phyloP scores from a whole-genome alignment of 768 basidiomycete species.

The Leccinum disarticulatum region DNA sequence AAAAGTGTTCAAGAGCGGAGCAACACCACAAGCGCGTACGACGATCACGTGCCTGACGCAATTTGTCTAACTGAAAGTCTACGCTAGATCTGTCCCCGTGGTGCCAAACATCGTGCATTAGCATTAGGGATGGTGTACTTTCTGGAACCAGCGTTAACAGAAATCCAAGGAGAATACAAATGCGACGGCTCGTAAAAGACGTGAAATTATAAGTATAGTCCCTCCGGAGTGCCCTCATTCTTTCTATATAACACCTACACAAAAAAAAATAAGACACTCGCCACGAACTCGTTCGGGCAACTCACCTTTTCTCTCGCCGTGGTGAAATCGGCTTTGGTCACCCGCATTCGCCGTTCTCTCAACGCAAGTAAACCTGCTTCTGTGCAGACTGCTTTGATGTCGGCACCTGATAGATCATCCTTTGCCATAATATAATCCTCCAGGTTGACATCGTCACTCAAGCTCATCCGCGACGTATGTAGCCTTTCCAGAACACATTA shows the following conservation, averaged over 20 bases:
- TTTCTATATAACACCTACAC: conserved; percentile 85
- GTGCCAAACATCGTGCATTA: neutral
- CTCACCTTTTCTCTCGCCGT: conserved; percentile 89
- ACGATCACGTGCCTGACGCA: neutral
- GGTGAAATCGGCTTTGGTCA: conserved; percentile 88
- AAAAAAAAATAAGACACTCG: conserved; percentile 11
- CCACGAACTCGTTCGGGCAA: conserved; percentile 1
- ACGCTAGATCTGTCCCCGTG: neutral
- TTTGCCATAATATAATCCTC: conserved; percentile 96
- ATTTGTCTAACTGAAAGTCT: neutral
- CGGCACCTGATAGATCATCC: conserved; percentile 94
- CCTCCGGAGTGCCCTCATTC: conserved; percentile 95
- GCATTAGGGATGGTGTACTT: neutral
- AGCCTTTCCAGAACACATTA: conserved; percentile 45
- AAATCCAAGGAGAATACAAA: neutral
- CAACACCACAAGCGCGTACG: neutral
- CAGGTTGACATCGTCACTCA: conserved; percentile 84
- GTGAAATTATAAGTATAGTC: conserved; percentile 66
- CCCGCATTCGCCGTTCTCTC: conserved; percentile 92
- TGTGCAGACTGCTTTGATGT: conserved; percentile 99
- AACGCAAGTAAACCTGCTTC: conserved; percentile 96
- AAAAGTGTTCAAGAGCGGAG: neutral
- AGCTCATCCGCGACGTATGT: conserved; percentile 94
- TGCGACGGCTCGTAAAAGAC: conserved; percentile 8
- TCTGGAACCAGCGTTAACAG: neutral